Conservation (phyloP, 495 filamentous ascomycete species). For the Cercophora newfieldiana region DNA sequence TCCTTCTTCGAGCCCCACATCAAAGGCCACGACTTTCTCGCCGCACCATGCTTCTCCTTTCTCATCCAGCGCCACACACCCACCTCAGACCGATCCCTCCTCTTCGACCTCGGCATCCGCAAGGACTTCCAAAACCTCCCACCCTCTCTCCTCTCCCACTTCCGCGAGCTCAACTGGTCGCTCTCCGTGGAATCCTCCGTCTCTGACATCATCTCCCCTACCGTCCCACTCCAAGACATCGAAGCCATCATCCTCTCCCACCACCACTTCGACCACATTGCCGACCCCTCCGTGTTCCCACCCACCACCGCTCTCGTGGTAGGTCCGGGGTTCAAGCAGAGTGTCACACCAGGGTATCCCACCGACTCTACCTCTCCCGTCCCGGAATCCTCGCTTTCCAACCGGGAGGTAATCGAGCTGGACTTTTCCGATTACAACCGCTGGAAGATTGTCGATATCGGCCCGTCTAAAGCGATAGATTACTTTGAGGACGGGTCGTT, state of each 20-base stretch:
- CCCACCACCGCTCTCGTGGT: conserved; percentile 52
- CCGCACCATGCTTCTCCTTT: conserved; percentile 51
- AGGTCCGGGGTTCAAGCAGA: conserved; percentile 56
- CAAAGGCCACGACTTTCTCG: conserved; percentile 38
- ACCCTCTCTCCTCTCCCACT: conserved; percentile 32
- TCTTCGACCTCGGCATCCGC: conserved; percentile 61
- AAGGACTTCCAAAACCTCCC: conserved; percentile 49
- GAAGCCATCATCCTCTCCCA: conserved; percentile 63
- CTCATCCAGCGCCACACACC: conserved; percentile 48
- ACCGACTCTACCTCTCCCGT: conserved; percentile 39
- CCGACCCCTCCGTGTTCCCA: conserved; percentile 54
- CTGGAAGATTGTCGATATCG: conserved; percentile 40
- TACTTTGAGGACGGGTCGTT: conserved; percentile 63
- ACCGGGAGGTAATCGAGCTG: conserved; percentile 45
- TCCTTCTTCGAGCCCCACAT: conserved; percentile 10
- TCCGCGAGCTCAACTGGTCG: conserved; percentile 14
- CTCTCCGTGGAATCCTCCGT: conserved; percentile 48
- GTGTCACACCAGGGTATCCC: conserved; percentile 53
- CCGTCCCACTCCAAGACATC: conserved; percentile 45
- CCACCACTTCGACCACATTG: conserved; percentile 62
- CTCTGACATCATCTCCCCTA: conserved; percentile 49
- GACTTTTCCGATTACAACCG: conserved; percentile 33
- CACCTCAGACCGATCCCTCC: conserved; percentile 28
- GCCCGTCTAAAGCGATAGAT: conserved; percentile 55
- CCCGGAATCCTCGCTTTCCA: conserved; percentile 47